These are phyloP conservation scores for Rickenella mellea DNA, from an alignment of 768 basidiomycete genomes.

Conservation along the genomic window DNA sequence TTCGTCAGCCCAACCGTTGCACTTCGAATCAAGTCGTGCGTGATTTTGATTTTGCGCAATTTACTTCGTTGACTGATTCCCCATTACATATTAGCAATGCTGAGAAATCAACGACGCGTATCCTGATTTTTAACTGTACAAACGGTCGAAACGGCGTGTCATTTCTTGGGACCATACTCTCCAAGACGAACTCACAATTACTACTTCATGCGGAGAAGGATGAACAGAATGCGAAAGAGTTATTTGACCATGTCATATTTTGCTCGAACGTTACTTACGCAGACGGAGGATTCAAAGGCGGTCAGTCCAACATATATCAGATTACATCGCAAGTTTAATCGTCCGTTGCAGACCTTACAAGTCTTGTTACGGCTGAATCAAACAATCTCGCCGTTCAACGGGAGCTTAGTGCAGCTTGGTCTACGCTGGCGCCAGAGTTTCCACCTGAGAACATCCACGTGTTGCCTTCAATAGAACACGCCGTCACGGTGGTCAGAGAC, in stretches of 20 bases:
- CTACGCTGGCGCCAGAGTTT: constrained; percentile 48
- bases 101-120: constrained; percentile 30
- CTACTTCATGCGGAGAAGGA: constrained; percentile 27
- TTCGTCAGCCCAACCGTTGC: constrained; percentile 57
- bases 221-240: constrained; percentile 21
- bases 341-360: constrained; percentile 57
- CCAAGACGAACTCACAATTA: constrained; percentile 40
- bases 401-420: constrained; percentile 71
- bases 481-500: constrained; percentile 54
- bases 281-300: constrained; percentile 84
- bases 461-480: constrained; percentile 82
- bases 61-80: not conserved
- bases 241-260: constrained; percentile 86
- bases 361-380: constrained; percentile 49
- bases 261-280: constrained; percentile 94
- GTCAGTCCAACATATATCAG: constrained; percentile 30
- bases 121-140: constrained; percentile 93
- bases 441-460: constrained; percentile 60
- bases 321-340: constrained; percentile 2
- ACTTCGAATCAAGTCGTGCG: constrained; percentile 18
- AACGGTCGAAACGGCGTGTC: constrained; percentile 71
- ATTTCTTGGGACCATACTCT: constrained; percentile 56
- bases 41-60: not conserved
- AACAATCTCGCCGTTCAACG: constrained; percentile 64
- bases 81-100: not conserved